Evolutionary conservation across 2,329 filamentous ascomycete species (phyloP).

Genomic region (Alternaria gansuensis): DNA sequence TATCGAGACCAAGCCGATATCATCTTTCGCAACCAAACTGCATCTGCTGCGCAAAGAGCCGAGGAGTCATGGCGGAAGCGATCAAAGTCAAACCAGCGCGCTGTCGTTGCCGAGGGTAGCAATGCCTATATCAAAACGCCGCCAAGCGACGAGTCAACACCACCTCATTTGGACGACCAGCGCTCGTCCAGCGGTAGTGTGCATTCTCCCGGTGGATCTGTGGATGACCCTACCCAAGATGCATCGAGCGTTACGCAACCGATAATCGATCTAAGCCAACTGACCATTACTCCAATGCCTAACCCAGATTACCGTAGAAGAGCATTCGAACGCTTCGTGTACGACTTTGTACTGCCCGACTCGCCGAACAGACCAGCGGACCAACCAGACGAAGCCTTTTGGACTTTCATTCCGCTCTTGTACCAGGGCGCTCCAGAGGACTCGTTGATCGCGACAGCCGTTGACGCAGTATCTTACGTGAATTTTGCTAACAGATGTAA

Average conservation of each 20-base stretch:
- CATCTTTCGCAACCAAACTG: constrained; percentile 48
- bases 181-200: constrained; percentile 19
- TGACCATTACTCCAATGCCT: constrained; percentile 24
- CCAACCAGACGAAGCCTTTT: constrained; percentile 37
- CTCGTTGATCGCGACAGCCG: constrained; percentile 36
- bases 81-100: constrained; percentile 40
- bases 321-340: constrained; percentile 46
- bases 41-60: constrained; percentile 46
- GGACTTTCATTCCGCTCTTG: constrained; percentile 40
- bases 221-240: constrained; percentile 10
- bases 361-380: constrained; percentile 25
- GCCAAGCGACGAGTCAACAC: constrained; percentile 25
- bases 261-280: constrained; percentile 20
- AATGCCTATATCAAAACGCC: constrained; percentile 22
- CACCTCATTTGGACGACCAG: constrained; percentile 15
- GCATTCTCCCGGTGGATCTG: constrained; percentile 11
- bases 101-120: constrained; percentile 22
- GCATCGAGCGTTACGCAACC: background rate
- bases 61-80: constrained; percentile 49
- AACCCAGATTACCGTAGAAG: constrained; percentile 34
- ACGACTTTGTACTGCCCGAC: constrained; percentile 43
- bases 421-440: constrained; percentile 33
- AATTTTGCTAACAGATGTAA: constrained; percentile 43
- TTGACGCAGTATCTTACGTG: constrained; percentile 41
- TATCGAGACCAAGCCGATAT: constrained; percentile 48